A percentile compares a stretch with the other conserved stretches of the same genome.
Conservation (phyloP, 148 eudicot species). For the Rhododendron ovatum region DNA sequence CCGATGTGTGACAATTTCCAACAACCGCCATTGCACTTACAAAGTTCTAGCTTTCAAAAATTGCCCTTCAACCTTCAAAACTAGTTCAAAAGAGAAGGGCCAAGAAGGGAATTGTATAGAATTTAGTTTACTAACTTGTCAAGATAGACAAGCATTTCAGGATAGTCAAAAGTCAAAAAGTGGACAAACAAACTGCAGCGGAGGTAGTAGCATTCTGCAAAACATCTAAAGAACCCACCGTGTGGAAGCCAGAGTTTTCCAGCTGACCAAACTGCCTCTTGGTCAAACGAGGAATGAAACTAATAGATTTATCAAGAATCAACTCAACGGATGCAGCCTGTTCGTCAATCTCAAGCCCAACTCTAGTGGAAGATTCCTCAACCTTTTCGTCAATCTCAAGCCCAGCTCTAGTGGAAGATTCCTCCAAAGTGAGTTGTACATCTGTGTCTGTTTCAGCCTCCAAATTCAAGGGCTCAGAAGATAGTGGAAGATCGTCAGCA, state of each 20-base stretch:
- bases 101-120: not conserved
- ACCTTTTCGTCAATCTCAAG: constrained; percentile 20
- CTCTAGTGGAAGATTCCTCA: constrained; percentile 14
- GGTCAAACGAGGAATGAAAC: constrained; percentile 56
- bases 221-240: constrained; percentile 45
- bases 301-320: constrained; percentile 62
- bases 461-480: constrained; percentile 20
- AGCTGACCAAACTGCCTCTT: constrained; percentile 58
- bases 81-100: not conserved
- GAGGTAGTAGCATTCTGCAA: not conserved
- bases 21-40: not conserved
- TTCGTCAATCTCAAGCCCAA: constrained; percentile 17
- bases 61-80: not conserved
- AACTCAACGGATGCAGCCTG: constrained; percentile 28
- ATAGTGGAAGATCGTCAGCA: constrained; percentile 17
- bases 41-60: not conserved
- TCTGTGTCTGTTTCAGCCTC: constrained; percentile 25
- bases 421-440: constrained; percentile 18
- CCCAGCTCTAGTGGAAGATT: constrained; percentile 25
- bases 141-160: not conserved
- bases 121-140: not conserved
- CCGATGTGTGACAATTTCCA: too few species aligned
- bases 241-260: constrained; percentile 68
- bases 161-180: not conserved
- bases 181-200: not conserved